Conservation (phyloP, 257 asterid genomes). For the Solanum appendiculatum region DNA sequence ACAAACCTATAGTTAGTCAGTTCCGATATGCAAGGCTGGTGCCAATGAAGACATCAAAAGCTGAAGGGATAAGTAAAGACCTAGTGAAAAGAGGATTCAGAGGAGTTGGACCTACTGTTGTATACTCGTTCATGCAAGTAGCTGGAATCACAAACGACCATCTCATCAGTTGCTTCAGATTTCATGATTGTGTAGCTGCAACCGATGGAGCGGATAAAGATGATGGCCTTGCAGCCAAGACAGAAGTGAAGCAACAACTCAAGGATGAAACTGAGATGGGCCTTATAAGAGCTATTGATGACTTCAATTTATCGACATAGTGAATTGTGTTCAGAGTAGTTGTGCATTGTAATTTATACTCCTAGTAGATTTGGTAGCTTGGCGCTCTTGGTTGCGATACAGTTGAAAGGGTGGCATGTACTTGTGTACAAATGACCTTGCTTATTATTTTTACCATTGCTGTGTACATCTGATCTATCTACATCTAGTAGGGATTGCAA, state of each 20-base stretch:
- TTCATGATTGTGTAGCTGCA: slow-evolving; percentile 45
- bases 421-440: slow-evolving; percentile 30
- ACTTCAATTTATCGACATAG: slow-evolving; percentile 45
- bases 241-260: slow-evolving; percentile 28
- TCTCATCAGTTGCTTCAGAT: slow-evolving; percentile 76
- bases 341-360: slow-evolving; percentile 19
- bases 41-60: slow-evolving; percentile 85
- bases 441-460: slow-evolving; percentile 5
- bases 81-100: slow-evolving; percentile 85
- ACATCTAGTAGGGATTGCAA: background rate
- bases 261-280: slow-evolving; percentile 40
- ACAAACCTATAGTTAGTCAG: slow-evolving; percentile 59
- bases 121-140: slow-evolving; percentile 92
- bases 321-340: background rate
- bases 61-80: slow-evolving; percentile 90
- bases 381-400: background rate
- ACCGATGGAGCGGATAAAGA: slow-evolving; percentile 28
- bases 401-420: slow-evolving; percentile 6
- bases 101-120: slow-evolving; percentile 93
- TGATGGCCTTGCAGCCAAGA: slow-evolving; percentile 16
- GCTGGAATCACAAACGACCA: slow-evolving; percentile 94
- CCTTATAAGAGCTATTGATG: slow-evolving; percentile 46
- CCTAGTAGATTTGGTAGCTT: background rate
- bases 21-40: slow-evolving; percentile 90
- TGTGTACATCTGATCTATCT: slow-evolving; percentile 14